Base-by-base conservation (phyloP, 1,284 basidiomycete species). In the Rhodotorula sp. region DNA sequence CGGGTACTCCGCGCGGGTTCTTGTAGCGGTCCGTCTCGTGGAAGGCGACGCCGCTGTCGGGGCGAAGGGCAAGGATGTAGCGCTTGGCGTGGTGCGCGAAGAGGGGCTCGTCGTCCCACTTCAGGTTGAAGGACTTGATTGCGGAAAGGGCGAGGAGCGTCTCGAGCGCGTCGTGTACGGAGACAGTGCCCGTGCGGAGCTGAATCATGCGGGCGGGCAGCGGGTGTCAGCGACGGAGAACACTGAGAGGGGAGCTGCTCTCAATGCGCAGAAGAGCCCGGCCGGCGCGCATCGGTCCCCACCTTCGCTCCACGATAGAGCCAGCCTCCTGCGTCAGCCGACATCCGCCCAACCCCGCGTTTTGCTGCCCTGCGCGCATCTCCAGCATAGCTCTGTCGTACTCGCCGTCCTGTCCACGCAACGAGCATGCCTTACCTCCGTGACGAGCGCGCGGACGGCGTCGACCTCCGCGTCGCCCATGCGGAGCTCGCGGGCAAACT, bases 21-120 rank as follows among this genome's bases (percentile, higher is more conserved):
- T 66, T 73, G 67, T 93, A 94, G 37, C 92, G 87, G 44, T 90
- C 89, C 0, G 91, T 94, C 81, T 91, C 90, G 22, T 91, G 89
- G 76, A 94, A 91, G 81, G 93, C 91, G 76, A 93, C 91, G 67
- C 86, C 88, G 63, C 90, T 89, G n/a, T 86, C 85, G 48, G 91
- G 90, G 75, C 90, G 84, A 80, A 92, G 91, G 53, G 93, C 86
- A 80, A 91, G 89, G 78, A 92, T 88, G 82, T 93, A 94, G 56
- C 91, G 90, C 61, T 89, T 91, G 59, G 90, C 90, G 81, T 94
- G 92, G 66, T 90, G 91, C 79, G 70, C 75, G 50, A 73, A 67
- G 27, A 65, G n/a, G 25, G 66, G 69, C 32, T 66, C 69, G 61
- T 64, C 62, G 36, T 59, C 63, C 67, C 69, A 72, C n/a, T 54